Evolutionary conservation across 305 asterid species (phyloP).

Genomic region (Fraxinus paxiana): DNA sequence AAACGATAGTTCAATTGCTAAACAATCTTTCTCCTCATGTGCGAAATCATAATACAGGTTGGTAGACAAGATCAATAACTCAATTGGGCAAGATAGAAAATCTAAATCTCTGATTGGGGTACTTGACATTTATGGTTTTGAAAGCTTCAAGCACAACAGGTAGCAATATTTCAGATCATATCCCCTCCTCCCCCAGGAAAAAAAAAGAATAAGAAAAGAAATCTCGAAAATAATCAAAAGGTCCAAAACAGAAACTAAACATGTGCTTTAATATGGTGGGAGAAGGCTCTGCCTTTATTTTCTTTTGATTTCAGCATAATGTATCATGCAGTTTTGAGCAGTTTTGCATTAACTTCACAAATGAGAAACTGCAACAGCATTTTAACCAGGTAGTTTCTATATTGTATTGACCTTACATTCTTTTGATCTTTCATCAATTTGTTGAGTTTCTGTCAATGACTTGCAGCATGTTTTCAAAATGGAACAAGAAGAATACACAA

Average conservation of each 20-base stretch:
- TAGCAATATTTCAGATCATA: conserved; percentile 28
- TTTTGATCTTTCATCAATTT: conserved; percentile 20
- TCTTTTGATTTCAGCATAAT: conserved; percentile 28
- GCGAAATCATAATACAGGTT: conserved; percentile 54
- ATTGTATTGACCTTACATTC: conserved; percentile 16
- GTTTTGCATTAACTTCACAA: conserved; percentile 92
- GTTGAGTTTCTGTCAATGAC: conserved; percentile 29
- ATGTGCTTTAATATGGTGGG: conserved; percentile 19
- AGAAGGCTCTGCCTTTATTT: conserved; percentile 24
- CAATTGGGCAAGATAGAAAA: conserved; percentile 85
- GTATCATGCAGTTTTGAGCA: conserved; percentile 83
- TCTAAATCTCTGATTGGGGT: conserved; percentile 89
- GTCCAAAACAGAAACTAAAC: not conserved
- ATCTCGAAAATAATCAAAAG: conserved; percentile 3
- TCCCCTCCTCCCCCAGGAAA: not conserved
- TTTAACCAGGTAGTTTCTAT: conserved; percentile 74
- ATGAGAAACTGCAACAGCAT: conserved; percentile 96
- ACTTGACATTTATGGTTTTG: conserved; percentile 95
- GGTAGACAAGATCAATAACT: conserved; percentile 86
- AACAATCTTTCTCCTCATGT: conserved; percentile 4
- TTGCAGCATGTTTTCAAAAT: conserved; percentile 95
- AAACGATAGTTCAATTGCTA: conserved; percentile 18
- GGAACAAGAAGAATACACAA: conserved; percentile 97
- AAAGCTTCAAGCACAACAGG: conserved; percentile 98
- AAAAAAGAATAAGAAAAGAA: not conserved